phyloP scores from a whole-genome alignment of 441 rosid genomes.

The Mallotus japonicus region DNA sequence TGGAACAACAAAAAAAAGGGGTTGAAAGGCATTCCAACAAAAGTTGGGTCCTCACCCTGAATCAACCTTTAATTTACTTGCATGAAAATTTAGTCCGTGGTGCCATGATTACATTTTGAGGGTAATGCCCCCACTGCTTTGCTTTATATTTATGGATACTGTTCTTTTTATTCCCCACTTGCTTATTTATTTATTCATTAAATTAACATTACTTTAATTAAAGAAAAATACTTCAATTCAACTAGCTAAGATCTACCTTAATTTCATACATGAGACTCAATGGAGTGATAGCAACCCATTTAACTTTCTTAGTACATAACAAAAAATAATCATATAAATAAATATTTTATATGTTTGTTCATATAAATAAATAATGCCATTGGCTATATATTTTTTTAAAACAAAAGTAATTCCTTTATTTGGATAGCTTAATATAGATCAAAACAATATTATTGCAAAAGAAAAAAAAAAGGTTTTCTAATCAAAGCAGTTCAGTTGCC shows the following conservation, averaged over 20 bases:
- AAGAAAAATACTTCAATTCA: not conserved
- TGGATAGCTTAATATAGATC: too few species aligned
- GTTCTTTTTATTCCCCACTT: not conserved
- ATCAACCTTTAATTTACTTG: slow-evolving; percentile 1
- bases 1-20: slow-evolving; percentile 2
- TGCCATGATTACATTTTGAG: slow-evolving; percentile 1
- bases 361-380: too few species aligned
- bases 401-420: too few species aligned
- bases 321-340: too few species aligned
- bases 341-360: too few species aligned
- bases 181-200: not conserved
- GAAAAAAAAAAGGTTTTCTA: too few species aligned
- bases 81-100: slow-evolving; percentile 5
- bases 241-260: not conserved
- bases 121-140: slow-evolving; percentile 18
- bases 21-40: slow-evolving; percentile 7
- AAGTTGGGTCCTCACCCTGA: slow-evolving; percentile 5
- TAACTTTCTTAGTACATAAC: not conserved
- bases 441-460: too few species aligned
- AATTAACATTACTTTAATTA: not conserved
- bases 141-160: slow-evolving; percentile 7
- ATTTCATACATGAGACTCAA: not conserved
- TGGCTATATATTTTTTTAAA: too few species aligned
- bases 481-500: too few species aligned
- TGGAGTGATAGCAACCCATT: too few species aligned